phyloP scores from a whole-genome alignment of 306 rosid genomes.

The Cucumis sativus region Cucumber_9930_V3 NC_026659.2:10370001-10370500 shows the following conservation, averaged over 20 bases:
- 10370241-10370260: not conserved
- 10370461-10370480: slow-evolving; percentile 51
- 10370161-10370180: no score
- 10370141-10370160: no score
- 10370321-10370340: not conserved
- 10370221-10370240: not conserved
- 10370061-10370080: no score
- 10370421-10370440: not conserved
- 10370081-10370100: not conserved
- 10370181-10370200: no score
- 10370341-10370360: not conserved
- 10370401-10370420: not conserved
- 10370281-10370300: no score
- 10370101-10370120: not conserved
- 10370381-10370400: not conserved
- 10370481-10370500: slow-evolving; percentile 74
- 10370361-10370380: not conserved
- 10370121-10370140: no score
- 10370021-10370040: no score
- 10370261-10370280: not conserved
- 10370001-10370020: no score
- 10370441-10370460: not conserved
- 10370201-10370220: not conserved
- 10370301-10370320: no score
- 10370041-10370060: no score